phyloP scores from a whole-genome alignment of 345 rosid genomes.

The Corchorus capsularis region DNA sequence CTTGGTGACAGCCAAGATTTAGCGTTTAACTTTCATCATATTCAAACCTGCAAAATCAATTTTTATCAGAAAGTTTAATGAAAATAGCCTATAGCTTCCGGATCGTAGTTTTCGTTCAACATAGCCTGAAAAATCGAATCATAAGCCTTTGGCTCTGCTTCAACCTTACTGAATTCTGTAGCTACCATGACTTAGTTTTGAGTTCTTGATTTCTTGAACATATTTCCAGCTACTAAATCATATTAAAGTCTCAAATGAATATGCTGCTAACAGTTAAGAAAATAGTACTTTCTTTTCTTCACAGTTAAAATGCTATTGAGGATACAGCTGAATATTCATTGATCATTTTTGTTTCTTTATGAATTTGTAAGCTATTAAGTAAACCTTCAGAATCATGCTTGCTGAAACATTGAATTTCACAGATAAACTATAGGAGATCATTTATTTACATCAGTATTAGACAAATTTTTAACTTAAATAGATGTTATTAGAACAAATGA shows the following conservation, averaged over 20 bases:
- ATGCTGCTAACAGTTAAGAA: too few relatives aligned
- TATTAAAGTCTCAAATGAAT: too few relatives aligned
- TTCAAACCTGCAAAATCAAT: neutral
- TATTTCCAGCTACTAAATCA: too few relatives aligned
- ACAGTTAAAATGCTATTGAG: too few relatives aligned
- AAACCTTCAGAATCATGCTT: too few relatives aligned
- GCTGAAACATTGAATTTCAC: neutral
- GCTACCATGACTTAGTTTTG: neutral
- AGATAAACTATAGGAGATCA: neutral
- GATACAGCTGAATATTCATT: too few relatives aligned
- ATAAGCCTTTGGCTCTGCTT: neutral
- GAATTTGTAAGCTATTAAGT: too few relatives aligned
- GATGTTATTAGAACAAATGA: neutral
- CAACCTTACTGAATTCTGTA: neutral
- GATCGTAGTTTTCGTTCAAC: neutral
- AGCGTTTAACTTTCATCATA: neutral
- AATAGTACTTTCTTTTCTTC: too few relatives aligned
- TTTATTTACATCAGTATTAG: neutral
- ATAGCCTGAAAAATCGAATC: neutral
- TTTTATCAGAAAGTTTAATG: neutral
- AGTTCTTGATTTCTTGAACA: too few relatives aligned
- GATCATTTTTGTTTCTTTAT: too few relatives aligned
- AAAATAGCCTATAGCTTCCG: neutral
- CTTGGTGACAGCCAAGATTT: neutral
- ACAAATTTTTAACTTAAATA: neutral